Percentiles rank a stretch among this genome's conserved stretches.
These are phyloP conservation scores for Nannizziopsis arthrosporioides DNA, from an alignment of 2,329 filamentous ascomycete species.

Conservation along the genomic window DNA sequence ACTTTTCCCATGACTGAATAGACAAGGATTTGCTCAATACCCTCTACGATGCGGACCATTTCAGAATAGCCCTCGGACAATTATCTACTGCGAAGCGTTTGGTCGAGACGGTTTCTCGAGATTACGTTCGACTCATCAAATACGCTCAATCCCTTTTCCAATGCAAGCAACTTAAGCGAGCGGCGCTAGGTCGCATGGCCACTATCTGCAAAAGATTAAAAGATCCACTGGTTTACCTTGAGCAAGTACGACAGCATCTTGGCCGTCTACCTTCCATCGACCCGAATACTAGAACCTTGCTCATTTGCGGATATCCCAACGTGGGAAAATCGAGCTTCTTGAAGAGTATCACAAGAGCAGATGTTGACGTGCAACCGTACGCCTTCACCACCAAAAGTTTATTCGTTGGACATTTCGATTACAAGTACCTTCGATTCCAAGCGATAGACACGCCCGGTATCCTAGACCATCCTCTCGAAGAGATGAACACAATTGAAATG, in stretches of 20 bases:
- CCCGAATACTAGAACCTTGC: constrained; percentile 86
- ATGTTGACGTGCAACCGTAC: constrained; percentile 95
- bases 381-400: constrained; percentile 97
- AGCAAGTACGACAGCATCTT: constrained; percentile 92
- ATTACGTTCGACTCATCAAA: constrained; percentile 92
- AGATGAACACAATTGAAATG: constrained; percentile 99
- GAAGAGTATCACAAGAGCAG: constrained; percentile 79
- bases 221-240: constrained; percentile 87
- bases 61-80: constrained; percentile 91
- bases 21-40: constrained; percentile 86
- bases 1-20: constrained; percentile 19
- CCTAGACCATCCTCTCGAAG: constrained; percentile 89
- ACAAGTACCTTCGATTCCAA: constrained; percentile 82
- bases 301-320: constrained; percentile 97
- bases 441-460: constrained; percentile 99
- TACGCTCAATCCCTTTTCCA: constrained; percentile 96
- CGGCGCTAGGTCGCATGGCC: constrained; percentile 93
- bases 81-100: constrained; percentile 90
- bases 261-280: constrained; percentile 97
- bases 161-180: constrained; percentile 97
- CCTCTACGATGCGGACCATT: constrained; percentile 96
- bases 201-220: constrained; percentile 91
- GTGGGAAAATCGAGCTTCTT: constrained; percentile 96
- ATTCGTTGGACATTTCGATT: constrained; percentile 96
- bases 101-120: constrained; percentile 88